phyloP scores from a whole-genome alignment of 441 rosid species.

The Eutrema salsugineum region DNA sequence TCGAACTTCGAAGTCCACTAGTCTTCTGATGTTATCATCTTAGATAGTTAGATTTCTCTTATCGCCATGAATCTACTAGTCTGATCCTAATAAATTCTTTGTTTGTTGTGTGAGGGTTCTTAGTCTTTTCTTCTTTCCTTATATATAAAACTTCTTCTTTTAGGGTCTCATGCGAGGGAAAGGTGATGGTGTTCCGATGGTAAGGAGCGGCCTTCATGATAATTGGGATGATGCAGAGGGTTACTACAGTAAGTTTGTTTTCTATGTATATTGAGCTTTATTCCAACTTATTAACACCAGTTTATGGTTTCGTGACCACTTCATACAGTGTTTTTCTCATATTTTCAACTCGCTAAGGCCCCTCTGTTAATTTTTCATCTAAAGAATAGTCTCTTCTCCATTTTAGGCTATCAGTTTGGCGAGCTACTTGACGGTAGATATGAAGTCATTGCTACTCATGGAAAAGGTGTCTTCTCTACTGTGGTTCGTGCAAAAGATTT shows the following conservation, averaged over 20 bases:
- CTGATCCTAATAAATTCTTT: neutral
- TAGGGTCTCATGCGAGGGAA: constrained; percentile 54
- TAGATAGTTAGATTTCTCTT: neutral
- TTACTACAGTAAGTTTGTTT: constrained; percentile 74
- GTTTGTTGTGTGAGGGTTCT: neutral
- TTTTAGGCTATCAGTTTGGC: constrained; percentile 91
- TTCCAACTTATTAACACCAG: neutral
- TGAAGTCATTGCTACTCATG: constrained; percentile 95
- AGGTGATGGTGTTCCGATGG: constrained; percentile 65
- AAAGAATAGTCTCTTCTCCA: constrained; percentile 1
- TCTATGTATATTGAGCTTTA: neutral
- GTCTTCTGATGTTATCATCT: neutral
- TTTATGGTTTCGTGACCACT: neutral
- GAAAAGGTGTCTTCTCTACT: constrained; percentile 95
- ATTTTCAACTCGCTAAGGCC: neutral
- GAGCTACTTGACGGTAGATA: constrained; percentile 93
- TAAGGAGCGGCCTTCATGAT: constrained; percentile 85
- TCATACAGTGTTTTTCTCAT: neutral
- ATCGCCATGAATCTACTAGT: neutral
- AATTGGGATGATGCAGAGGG: constrained; percentile 99
- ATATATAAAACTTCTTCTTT: neutral
- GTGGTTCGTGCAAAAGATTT: constrained; percentile 94
- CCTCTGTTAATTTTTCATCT: neutral
- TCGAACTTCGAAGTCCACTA: neutral
- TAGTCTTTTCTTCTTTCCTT: neutral